Percentiles rank a stretch among this genome's conserved stretches.
Conservation (phyloP, 495 filamentous ascomycete genomes). For the Parathielavia hyrcaniae region DNA sequence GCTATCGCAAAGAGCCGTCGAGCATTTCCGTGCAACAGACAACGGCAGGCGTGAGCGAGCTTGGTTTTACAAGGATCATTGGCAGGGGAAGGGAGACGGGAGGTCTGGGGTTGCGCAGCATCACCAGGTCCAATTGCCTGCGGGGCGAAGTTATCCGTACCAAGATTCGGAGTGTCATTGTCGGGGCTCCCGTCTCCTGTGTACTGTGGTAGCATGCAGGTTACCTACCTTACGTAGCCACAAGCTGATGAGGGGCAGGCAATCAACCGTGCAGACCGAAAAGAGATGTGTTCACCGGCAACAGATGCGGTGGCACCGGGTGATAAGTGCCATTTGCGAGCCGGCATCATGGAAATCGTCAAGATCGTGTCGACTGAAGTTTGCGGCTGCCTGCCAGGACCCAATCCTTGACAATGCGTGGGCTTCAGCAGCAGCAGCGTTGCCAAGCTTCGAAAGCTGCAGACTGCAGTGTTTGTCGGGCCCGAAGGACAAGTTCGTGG, state of each 20-base stretch:
- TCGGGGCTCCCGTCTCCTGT: not conserved
- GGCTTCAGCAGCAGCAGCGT: not conserved
- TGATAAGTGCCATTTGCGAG: not conserved
- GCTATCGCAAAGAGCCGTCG: constrained; percentile 2
- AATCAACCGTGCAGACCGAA: not conserved
- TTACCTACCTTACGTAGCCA: no score
- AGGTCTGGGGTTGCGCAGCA: not conserved
- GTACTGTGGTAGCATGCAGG: not conserved
- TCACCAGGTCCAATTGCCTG: not conserved
- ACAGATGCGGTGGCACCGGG: not conserved
- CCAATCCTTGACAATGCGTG: not conserved
- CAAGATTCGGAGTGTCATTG: not conserved
- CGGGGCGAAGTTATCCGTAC: no score
- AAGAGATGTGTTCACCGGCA: not conserved
- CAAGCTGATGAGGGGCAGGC: not conserved
- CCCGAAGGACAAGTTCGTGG: not conserved
- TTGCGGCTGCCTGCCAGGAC: not conserved
- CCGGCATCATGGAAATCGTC: not conserved
- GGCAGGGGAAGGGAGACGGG: not conserved
- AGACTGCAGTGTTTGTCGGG: not conserved
- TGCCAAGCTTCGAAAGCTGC: not conserved
- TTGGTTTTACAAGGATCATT: constrained; percentile 1
- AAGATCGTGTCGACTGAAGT: not conserved
- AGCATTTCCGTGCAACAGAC: not conserved
- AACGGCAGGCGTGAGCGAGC: not conserved